Conservation (phyloP, 78 protist species). For the Neovahlkampfia damariscottae region DNA sequence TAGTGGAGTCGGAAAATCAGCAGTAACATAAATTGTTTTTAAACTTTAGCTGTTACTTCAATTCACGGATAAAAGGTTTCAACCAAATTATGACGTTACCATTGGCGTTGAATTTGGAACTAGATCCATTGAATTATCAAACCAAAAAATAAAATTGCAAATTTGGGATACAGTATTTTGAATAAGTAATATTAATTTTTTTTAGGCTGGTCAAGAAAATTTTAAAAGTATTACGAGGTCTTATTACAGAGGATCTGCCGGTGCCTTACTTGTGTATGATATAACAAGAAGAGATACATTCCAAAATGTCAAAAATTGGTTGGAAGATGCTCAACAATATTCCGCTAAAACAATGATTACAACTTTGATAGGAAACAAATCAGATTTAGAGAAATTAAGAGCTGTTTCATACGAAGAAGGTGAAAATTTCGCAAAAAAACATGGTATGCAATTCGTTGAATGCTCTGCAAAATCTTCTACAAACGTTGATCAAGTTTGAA, state of each 20-base stretch:
- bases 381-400: constrained; percentile 43
- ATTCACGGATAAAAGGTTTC: constrained; percentile 91
- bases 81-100: constrained; percentile 91
- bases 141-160: constrained; percentile 82
- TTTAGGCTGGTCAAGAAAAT: constrained; percentile 22
- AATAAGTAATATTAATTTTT: too few species aligned
- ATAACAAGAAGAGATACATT: constrained; percentile 84
- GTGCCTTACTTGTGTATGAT: constrained; percentile 22
- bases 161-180: constrained; percentile 98
- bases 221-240: constrained; percentile 93
- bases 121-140: constrained; percentile 69
- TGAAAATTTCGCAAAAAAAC: constrained; percentile 31
- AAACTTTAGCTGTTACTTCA: constrained; percentile 72
- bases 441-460: constrained; percentile 40
- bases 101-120: constrained; percentile 98
- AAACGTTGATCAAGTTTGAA: constrained; percentile 80
- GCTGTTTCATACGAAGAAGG: constrained; percentile 44
- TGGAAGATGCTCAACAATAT: constrained; percentile 67
- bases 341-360: constrained; percentile 65
- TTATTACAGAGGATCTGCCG: constrained; percentile 89
- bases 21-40: too few species aligned
- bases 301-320: constrained; percentile 76
- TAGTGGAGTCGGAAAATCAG: constrained; percentile 77
- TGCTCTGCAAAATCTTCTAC: constrained; percentile 48
- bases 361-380: constrained; percentile 82